Percentiles rank a stretch among this genome's conserved stretches.
Evolutionary conservation across 73 alveolate species (phyloP).

Genomic region (Paraurostyla sp.): DNA sequence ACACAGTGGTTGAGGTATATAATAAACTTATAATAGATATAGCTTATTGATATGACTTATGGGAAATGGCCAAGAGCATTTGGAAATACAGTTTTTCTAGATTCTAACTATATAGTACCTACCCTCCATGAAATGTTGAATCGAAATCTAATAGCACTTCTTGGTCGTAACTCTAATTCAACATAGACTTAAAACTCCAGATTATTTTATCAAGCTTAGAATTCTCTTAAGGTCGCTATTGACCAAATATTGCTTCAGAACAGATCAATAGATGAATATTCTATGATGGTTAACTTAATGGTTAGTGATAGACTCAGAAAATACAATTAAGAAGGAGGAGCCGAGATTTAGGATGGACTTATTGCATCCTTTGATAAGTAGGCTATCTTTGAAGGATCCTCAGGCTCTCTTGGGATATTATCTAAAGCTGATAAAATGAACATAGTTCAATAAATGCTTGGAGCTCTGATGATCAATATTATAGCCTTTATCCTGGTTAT

Average conservation of each 20-base stretch:
- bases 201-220: too few relatives aligned
- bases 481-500: constrained; percentile 72
- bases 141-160: background rate
- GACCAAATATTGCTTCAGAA: background rate
- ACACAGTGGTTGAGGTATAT: constrained; percentile 28
- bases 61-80: constrained; percentile 87
- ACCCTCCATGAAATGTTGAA: constrained; percentile 55
- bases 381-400: background rate
- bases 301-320: constrained; percentile 6
- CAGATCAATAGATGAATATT: constrained; percentile 3
- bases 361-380: background rate
- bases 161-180: too few relatives aligned
- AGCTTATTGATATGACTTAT: constrained; percentile 53
- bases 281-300: background rate
- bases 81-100: constrained; percentile 82
- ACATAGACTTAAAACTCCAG: too few relatives aligned
- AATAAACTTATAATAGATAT: background rate
- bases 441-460: constrained; percentile 21
- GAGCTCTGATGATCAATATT: constrained; percentile 60
- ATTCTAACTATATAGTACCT: constrained; percentile 66
- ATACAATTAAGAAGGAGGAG: constrained; percentile 2
- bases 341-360: background rate
- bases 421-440: background rate
- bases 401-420: background rate
- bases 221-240: too few relatives aligned